Evolutionary conservation across 2,329 filamentous ascomycete species (phyloP), one percentile per base, ranked within the genome.

Genomic region (Eutypella sp.): DNA sequence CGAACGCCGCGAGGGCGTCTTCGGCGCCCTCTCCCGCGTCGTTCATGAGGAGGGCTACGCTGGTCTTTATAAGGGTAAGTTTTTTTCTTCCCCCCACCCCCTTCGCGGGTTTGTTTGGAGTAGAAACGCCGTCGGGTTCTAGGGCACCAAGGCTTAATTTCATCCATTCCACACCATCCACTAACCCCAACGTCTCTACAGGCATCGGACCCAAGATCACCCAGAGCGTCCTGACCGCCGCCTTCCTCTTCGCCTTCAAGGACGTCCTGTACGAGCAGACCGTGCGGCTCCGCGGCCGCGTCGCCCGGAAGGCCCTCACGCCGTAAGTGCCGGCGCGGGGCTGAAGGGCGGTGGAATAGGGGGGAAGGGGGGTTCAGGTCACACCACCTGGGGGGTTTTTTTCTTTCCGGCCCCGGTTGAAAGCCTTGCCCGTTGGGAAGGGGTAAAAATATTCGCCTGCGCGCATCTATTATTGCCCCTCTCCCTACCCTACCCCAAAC

Each of bases 161-260:
- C 27, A 31, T 63, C n/a, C n/a, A n/a, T n/a, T n/a, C n/a, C n/a
- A n/a, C n/a, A n/a, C n/a, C n/a, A n/a, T n/a, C n/a, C n/a, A n/a
- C n/a, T n/a, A n/a, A n/a, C n/a, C n/a, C n/a, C n/a, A n/a, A n/a
- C n/a, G n/a, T n/a, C n/a, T n/a, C n/a, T 47, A 61, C 46, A 96
- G 91, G 92, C 44, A 95, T 99, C 62, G 90, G 85, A 19, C 90
- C 93, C 57, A 99, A 99, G 78, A 85, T 99, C 56, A 91, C 90
- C 18, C 93, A 99, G 72, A 96, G 91, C 63, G 93, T 97, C 39
- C 79, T 99, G 51, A 99, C 93, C 4, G 93, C 93, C 5, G 93
- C 93, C 3, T 90, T 97, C 69, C 74, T 99, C 47, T 99, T 99
- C 65, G 93, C 91, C 2, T 96, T 99, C 74, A 99, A 99, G 76